These are phyloP conservation scores for Phytophthora pisi DNA, from an alignment of 352 stramenopile genomes.

Conservation along the genomic window DNA sequence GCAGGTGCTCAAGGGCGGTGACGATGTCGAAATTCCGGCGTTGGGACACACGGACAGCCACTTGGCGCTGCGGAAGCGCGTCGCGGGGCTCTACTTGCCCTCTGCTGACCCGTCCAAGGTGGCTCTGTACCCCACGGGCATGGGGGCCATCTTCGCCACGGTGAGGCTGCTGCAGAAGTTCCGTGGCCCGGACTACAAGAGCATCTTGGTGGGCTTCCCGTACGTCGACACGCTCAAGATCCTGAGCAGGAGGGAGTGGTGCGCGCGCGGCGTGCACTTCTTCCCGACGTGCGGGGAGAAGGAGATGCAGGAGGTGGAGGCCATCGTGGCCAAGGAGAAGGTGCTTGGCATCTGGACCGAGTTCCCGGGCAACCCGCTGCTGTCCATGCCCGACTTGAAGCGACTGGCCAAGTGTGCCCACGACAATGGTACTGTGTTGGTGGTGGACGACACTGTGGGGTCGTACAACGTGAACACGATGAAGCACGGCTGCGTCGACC, in stretches of 20 bases:
- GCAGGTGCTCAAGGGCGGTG: conserved; percentile 41
- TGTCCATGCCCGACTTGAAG: conserved; percentile 85
- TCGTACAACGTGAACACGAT: conserved; percentile 93
- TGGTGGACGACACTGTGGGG: conserved; percentile 92
- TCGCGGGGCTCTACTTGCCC: conserved; percentile 62
- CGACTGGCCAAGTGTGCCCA: conserved; percentile 84
- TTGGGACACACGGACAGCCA: conserved; percentile 34
- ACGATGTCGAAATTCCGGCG: background rate
- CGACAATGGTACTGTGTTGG: conserved; percentile 83
- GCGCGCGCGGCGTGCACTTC: conserved; percentile 86
- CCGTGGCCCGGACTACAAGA: conserved; percentile 46
- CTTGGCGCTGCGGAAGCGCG: conserved; percentile 47
- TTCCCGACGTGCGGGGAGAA: conserved; percentile 82
- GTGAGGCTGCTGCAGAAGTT: conserved; percentile 74
- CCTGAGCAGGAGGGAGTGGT: conserved; percentile 87
- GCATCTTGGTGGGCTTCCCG: conserved; percentile 93
- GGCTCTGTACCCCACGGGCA: conserved; percentile 88
- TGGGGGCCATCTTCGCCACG: conserved; percentile 87
- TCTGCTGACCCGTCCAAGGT: conserved; percentile 34
- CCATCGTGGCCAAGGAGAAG: conserved; percentile 68
- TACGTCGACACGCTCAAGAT: conserved; percentile 96
- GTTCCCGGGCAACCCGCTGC: conserved; percentile 93
- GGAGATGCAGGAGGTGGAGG: conserved; percentile 64
- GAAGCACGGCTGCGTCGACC: conserved; percentile 73
- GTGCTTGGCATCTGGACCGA: conserved; percentile 93